phyloP scores from a whole-genome alignment of 345 rosid genomes.

The Nasturtium officinale region DNA sequence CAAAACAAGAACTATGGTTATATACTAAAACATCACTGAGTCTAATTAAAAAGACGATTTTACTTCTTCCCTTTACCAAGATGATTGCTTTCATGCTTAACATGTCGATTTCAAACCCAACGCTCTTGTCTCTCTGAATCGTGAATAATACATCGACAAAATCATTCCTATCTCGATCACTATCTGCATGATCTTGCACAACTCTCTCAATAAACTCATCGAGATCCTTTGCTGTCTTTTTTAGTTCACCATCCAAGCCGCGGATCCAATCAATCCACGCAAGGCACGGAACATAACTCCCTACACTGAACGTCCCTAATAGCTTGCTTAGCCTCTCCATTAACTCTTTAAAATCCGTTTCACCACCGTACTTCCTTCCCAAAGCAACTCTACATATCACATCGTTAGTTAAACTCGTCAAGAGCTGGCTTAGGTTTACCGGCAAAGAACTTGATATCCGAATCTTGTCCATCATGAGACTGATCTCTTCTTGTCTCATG shows the following conservation, averaged over 20 bases:
- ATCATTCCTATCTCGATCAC: not conserved
- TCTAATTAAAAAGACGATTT: no score
- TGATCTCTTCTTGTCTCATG: conserved; percentile 55
- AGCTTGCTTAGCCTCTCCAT: conserved; percentile 35
- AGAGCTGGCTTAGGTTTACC: conserved; percentile 47
- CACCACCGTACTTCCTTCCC: conserved; percentile 56
- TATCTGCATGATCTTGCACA: conserved; percentile 31
- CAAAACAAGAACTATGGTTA: not conserved
- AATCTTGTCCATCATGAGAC: conserved; percentile 39
- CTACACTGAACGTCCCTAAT: conserved; percentile 43
- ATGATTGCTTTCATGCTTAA: conserved; percentile 46
- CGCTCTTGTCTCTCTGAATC: conserved; percentile 36
- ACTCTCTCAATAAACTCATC: conserved; percentile 42
- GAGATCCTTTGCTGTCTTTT: conserved; percentile 37
- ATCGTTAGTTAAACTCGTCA: conserved; percentile 43
- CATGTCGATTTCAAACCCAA: conserved; percentile 31
- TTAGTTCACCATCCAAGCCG: conserved; percentile 26
- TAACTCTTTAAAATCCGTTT: conserved; percentile 44
- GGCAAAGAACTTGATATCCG: conserved; percentile 17
- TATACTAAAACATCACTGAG: not conserved
- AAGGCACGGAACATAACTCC: conserved; percentile 58
- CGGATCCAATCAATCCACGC: conserved; percentile 45
- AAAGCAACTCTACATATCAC: conserved; percentile 55
- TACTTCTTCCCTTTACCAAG: no score
- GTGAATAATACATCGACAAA: conserved; percentile 19